A percentile compares a stretch with the other conserved stretches of the same genome.
These are phyloP conservation scores for Novymonas esmeraldas DNA, from an alignment of 208 protist genomes.

Conservation along the genomic window DNA sequence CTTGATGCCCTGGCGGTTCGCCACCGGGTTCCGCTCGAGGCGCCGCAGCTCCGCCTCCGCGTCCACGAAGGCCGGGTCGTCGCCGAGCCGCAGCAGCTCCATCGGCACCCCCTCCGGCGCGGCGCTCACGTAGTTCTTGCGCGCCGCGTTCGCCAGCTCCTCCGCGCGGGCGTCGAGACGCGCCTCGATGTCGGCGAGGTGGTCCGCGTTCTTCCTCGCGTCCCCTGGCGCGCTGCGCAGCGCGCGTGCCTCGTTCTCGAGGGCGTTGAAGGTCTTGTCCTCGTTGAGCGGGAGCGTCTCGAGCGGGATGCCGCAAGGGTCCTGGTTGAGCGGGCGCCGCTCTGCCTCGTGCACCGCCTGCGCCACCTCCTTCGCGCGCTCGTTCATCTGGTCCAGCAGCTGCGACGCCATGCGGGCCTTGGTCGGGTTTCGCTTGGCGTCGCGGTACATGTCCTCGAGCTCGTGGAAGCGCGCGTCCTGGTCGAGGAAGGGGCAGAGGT, in stretches of 20 bases:
- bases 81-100: slow-evolving; percentile 58
- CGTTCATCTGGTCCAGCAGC: slow-evolving; percentile 76
- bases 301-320: slow-evolving; percentile 70
- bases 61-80: slow-evolving; percentile 56
- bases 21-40: slow-evolving; percentile 64
- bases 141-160: slow-evolving; percentile 59
- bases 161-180: slow-evolving; percentile 61
- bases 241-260: slow-evolving; percentile 67
- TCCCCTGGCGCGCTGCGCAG: slow-evolving; percentile 40
- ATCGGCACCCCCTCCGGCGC: slow-evolving; percentile 54
- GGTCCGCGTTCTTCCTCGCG: slow-evolving; percentile 43
- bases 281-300: slow-evolving; percentile 64
- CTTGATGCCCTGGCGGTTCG: slow-evolving; percentile 63
- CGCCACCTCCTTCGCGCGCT: slow-evolving; percentile 68
- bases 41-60: slow-evolving; percentile 59
- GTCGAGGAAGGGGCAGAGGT: slow-evolving; percentile 55
- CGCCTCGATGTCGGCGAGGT: slow-evolving; percentile 51
- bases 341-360: slow-evolving; percentile 60
- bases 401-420: slow-evolving; percentile 54
- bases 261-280: slow-evolving; percentile 55
- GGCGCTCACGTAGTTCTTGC: slow-evolving; percentile 55
- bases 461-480: slow-evolving; percentile 66
- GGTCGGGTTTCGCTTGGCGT: slow-evolving; percentile 47
- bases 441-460: slow-evolving; percentile 74
- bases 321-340: slow-evolving; percentile 44